Evolutionary conservation across 176 grass and related monocot species (phyloP).

Genomic region (Tuctoria greenei): DNA sequence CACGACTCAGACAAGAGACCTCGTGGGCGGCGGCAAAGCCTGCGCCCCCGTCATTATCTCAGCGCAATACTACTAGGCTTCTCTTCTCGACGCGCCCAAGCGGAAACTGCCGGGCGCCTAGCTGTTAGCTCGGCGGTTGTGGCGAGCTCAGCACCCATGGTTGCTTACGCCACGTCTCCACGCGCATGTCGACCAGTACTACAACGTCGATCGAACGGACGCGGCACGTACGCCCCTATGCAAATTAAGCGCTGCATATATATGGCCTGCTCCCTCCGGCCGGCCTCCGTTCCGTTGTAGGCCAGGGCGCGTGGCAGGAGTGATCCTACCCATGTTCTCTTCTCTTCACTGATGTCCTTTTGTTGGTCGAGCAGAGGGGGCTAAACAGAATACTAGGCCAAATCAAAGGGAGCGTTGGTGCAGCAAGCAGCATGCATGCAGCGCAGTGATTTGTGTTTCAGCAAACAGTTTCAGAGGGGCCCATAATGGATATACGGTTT

Average conservation of each 20-base stretch:
- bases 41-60: neutral
- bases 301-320: neutral
- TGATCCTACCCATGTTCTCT: neutral
- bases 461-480: too few relatives aligned
- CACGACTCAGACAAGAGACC: neutral
- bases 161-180: neutral
- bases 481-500: too few relatives aligned
- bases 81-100: neutral
- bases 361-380: too few relatives aligned
- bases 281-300: neutral
- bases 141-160: neutral
- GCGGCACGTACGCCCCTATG: neutral
- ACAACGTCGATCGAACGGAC: neutral
- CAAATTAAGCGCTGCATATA: neutral
- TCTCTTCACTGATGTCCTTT: too few relatives aligned
- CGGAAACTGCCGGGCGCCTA: neutral
- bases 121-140: neutral
- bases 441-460: too few relatives aligned
- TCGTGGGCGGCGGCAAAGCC: neutral
- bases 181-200: neutral
- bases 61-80: slow-evolving; percentile 3
- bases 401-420: too few relatives aligned
- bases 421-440: too few relatives aligned
- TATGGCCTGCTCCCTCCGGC: neutral
- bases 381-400: neutral